Conservation (phyloP, 768 basidiomycete species). For the Suillus luteus region DNA sequence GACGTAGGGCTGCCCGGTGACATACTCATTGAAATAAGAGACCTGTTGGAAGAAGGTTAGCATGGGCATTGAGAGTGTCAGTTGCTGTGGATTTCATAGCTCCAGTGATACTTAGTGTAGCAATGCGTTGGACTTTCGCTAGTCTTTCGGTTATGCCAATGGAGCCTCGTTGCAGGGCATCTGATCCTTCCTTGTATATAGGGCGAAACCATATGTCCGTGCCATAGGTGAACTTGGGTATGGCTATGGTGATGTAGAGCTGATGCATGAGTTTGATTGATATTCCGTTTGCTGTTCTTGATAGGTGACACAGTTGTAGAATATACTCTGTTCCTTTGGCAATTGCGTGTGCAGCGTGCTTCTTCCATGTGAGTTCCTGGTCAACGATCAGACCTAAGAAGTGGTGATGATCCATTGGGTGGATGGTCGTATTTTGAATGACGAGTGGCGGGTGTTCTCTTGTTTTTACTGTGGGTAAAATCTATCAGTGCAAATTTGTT, state of each 20-base stretch:
- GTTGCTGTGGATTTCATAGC: slow-evolving; percentile 13
- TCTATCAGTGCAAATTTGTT: slow-evolving; percentile 13
- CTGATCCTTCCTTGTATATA: background rate
- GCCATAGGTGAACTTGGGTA: slow-evolving; percentile 28
- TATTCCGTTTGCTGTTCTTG: background rate
- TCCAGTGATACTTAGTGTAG: background rate
- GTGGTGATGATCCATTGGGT: background rate
- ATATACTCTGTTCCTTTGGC: slow-evolving; percentile 6
- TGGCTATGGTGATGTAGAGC: slow-evolving; percentile 18
- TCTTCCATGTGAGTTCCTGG: slow-evolving; percentile 8
- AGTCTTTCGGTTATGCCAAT: slow-evolving; percentile 1
- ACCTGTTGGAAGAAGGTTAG: slow-evolving; percentile 11
- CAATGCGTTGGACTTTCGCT: slow-evolving; percentile 20
- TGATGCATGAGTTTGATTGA: slow-evolving; percentile 6
- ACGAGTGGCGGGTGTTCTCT: rapidly evolving
- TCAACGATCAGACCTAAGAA: slow-evolving; percentile 9
- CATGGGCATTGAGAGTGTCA: slow-evolving; percentile 16
- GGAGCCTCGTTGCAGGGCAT: background rate
- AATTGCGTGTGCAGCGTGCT: background rate
- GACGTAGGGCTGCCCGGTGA: background rate
- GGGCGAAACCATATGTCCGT: slow-evolving; percentile 20
- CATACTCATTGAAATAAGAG: slow-evolving; percentile 1
- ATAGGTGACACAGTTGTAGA: background rate
- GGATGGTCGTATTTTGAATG: background rate
- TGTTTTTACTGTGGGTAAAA: background rate